phyloP scores from a whole-genome alignment of 768 basidiomycete genomes.

The Boletus sp. region DNA sequence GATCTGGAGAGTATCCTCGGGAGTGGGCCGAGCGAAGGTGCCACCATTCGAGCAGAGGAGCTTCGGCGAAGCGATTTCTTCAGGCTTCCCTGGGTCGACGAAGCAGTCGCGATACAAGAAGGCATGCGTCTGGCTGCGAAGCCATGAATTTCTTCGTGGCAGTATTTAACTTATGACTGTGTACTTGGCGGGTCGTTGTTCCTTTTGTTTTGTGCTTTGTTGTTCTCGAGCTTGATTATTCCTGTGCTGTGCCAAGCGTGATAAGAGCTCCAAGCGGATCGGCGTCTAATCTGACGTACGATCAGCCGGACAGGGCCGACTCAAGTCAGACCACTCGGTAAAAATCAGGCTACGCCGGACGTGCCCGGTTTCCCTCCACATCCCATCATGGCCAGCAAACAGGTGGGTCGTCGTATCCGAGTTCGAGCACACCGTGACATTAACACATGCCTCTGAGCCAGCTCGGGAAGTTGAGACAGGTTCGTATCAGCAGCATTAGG shows the following conservation, averaged over 20 bases:
- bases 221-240: background rate
- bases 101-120: slow-evolving; percentile 83
- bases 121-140: slow-evolving; percentile 65
- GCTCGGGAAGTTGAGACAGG: slow-evolving; percentile 80
- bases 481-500: slow-evolving; percentile 29
- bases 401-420: slow-evolving; percentile 38
- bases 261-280: background rate
- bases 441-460: slow-evolving; percentile 26
- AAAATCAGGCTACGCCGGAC: slow-evolving; percentile 15
- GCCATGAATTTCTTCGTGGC: slow-evolving; percentile 24
- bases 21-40: slow-evolving; percentile 76
- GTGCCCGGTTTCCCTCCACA: background rate
- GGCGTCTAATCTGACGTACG: slow-evolving; percentile 4
- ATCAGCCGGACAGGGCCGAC: slow-evolving; percentile 13
- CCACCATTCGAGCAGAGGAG: slow-evolving; percentile 83
- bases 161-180: slow-evolving; percentile 3
- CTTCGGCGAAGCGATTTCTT: slow-evolving; percentile 88
- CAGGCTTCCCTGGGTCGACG: slow-evolving; percentile 86
- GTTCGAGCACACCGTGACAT: background rate
- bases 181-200: background rate
- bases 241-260: background rate
- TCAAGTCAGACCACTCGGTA: slow-evolving; percentile 14
- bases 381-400: slow-evolving; percentile 66
- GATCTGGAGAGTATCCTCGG: slow-evolving; percentile 90
- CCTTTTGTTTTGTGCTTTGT: background rate